These are phyloP conservation scores for Arachis monticola DNA, from an alignment of 331 rosid genomes.

Conservation along the genomic window DNA sequence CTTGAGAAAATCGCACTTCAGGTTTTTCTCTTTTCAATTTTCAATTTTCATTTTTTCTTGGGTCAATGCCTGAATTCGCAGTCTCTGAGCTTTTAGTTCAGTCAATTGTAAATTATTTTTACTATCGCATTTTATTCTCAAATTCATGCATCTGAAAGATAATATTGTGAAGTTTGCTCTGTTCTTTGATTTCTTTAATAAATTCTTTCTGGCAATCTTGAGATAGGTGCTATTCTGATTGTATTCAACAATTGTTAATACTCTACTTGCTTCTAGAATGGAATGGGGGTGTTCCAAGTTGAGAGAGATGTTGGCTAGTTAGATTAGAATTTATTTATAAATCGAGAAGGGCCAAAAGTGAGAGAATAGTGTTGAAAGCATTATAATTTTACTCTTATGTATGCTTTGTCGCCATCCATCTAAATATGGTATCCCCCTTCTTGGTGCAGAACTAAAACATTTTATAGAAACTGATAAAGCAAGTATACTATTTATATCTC, in stretches of 20 bases:
- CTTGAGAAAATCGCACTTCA: conserved; percentile 72
- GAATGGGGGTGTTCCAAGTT: conserved; percentile 13
- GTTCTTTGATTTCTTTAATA: background rate
- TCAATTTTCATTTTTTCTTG: background rate
- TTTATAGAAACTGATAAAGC: conserved; percentile 13
- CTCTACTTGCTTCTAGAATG: conserved; percentile 25
- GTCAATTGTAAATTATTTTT: background rate
- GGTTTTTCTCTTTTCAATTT: conserved; percentile 48
- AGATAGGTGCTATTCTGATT: conserved; percentile 16
- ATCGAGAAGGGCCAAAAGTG: conserved; percentile 5
- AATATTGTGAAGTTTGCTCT: conserved; percentile 6
- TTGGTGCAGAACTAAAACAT: background rate
- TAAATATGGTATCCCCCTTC: conserved; percentile 7
- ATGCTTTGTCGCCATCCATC: conserved; percentile 13
- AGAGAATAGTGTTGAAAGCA: conserved; percentile 5
- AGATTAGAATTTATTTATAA: conserved; percentile 24
- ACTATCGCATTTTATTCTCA: conserved; percentile 12
- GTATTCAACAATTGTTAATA: background rate
- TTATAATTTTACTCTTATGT: background rate
- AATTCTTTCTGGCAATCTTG: background rate
- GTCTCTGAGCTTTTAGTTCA: conserved; percentile 13
- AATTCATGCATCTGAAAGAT: conserved; percentile 18
- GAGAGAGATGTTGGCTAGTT: conserved; percentile 1
- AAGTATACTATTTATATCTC: conserved; percentile 19
- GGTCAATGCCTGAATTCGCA: background rate